A percentile compares a stretch with the other conserved stretches of the same genome.
These are phyloP conservation scores for Candida manassasensis DNA, from an alignment of 805 yeast species.

Conservation along the genomic window DNA sequence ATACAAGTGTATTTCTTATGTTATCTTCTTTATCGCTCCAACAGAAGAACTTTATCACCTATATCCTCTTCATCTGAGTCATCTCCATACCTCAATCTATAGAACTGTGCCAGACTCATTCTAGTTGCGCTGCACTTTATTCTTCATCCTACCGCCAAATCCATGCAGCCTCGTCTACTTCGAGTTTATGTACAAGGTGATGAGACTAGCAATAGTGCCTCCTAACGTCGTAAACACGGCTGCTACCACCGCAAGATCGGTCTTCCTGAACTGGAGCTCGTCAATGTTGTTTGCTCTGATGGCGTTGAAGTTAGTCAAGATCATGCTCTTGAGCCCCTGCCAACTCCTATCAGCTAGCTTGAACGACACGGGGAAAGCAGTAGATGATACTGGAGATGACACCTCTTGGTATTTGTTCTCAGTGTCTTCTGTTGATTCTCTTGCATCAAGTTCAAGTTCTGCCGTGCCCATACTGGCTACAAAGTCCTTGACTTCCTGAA, in stretches of 20 bases:
- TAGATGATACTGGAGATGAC: too few relatives aligned
- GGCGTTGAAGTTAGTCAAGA: constrained; percentile 14
- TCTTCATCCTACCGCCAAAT: too few relatives aligned
- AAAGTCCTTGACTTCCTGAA: constrained; percentile 4
- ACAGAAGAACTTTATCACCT: too few relatives aligned
- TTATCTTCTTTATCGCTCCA: too few relatives aligned
- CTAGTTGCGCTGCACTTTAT: too few relatives aligned
- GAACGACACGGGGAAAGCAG: constrained; percentile 1
- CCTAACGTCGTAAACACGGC: constrained; percentile 12
- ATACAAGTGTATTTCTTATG: too few relatives aligned
- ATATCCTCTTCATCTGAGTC: too few relatives aligned
- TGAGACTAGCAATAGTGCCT: constrained; percentile 16
- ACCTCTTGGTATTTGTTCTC: too few relatives aligned
- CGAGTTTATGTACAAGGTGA: constrained; percentile 14
- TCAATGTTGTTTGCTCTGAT: constrained; percentile 11
- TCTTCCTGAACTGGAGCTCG: constrained; percentile 17
- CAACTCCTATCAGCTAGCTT: constrained; percentile 11
- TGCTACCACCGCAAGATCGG: constrained; percentile 17
- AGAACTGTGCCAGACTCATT: too few relatives aligned
- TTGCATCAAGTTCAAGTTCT: too few relatives aligned
- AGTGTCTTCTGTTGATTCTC: neutral
- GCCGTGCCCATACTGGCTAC: neutral
- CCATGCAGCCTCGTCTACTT: neutral
- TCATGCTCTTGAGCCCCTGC: constrained; percentile 12
- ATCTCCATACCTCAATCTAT: too few relatives aligned